A percentile compares a stretch with the other conserved stretches of the same genome.
Conservation (phyloP, 129 eudicot species). For the Flaveria robusta region DNA sequence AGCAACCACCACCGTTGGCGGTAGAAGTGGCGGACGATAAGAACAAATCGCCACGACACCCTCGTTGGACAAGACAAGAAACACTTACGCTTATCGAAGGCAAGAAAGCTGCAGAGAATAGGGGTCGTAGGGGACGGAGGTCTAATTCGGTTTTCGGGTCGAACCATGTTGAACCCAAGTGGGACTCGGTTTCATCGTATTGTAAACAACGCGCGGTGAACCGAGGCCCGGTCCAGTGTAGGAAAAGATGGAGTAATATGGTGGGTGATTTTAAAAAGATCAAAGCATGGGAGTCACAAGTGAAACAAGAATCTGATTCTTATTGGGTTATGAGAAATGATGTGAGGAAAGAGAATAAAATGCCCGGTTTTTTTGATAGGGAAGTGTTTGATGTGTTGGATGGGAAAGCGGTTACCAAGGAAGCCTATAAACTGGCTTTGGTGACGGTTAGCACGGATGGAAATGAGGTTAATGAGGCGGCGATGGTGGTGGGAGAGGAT, state of each 20-base stretch:
- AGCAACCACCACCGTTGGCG: constrained; percentile 17
- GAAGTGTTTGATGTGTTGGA: constrained; percentile 70
- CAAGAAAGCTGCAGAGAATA: constrained; percentile 59
- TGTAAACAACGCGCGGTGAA: constrained; percentile 61
- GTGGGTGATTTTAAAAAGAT: constrained; percentile 70
- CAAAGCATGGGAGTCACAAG: constrained; percentile 59
- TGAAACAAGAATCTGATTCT: constrained; percentile 49
- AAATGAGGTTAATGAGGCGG: constrained; percentile 39
- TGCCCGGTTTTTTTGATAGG: constrained; percentile 73
- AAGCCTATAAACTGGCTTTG: constrained; percentile 44
- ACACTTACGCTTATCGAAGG: constrained; percentile 75
- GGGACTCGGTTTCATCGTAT: constrained; percentile 72
- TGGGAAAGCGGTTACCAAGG: constrained; percentile 44
- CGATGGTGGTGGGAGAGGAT: constrained; percentile 43
- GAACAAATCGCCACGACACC: constrained; percentile 61
- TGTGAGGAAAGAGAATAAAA: constrained; percentile 59
- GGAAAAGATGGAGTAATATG: constrained; percentile 87
- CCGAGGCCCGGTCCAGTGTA: constrained; percentile 83
- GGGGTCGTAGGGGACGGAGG: constrained; percentile 65
- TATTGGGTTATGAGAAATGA: constrained; percentile 78
- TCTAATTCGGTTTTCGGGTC: constrained; percentile 52
- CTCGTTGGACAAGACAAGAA: constrained; percentile 81
- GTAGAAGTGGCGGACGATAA: constrained; percentile 41
- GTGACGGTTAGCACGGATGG: constrained; percentile 45
- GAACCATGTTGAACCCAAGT: constrained; percentile 66